Conservation (phyloP, 2,329 filamentous ascomycete genomes). For the Ascochyta fabae region DNA sequence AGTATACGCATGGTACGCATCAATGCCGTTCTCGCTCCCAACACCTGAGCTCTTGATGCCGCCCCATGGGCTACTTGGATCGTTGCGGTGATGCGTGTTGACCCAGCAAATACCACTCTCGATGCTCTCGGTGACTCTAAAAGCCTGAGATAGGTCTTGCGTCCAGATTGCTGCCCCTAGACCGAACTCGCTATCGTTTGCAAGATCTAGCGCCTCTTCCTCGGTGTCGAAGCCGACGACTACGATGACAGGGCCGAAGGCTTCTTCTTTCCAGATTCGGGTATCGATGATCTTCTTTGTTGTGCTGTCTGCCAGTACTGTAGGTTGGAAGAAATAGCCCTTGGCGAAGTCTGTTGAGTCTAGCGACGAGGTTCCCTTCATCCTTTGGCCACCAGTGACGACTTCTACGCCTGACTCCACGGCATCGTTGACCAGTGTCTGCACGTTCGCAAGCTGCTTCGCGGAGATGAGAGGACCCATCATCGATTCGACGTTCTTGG, state of each 20-base stretch:
- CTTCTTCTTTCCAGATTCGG: constrained; percentile 55
- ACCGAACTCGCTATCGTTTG: constrained; percentile 60
- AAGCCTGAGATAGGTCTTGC: constrained; percentile 56
- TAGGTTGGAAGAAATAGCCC: constrained; percentile 59
- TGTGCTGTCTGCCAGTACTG: constrained; percentile 46
- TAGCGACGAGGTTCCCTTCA: constrained; percentile 57
- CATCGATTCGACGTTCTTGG: constrained; percentile 62
- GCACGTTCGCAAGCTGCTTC: constrained; percentile 53
- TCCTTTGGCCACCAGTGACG: constrained; percentile 57
- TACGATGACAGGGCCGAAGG: constrained; percentile 61
- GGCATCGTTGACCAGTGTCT: constrained; percentile 46
- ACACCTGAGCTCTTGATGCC: constrained; percentile 68
- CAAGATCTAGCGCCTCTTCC: constrained; percentile 54
- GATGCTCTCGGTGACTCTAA: constrained; percentile 55
- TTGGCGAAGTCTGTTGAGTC: constrained; percentile 61
- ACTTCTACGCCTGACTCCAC: constrained; percentile 49
- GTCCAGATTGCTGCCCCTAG: constrained; percentile 61
- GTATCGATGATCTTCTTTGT: constrained; percentile 44
- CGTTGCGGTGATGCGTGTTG: constrained; percentile 71
- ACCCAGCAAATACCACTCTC: constrained; percentile 58
- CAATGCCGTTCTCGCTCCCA: constrained; percentile 75
- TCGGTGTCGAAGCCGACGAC: constrained; percentile 57
- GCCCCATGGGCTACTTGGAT: constrained; percentile 75
- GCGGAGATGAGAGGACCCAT: constrained; percentile 71
- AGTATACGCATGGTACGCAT: constrained; percentile 54